Evolutionary conservation across 306 rosid species (phyloP), one percentile per base, ranked within the genome.

Genomic region (Trifolium dubium): DNA sequence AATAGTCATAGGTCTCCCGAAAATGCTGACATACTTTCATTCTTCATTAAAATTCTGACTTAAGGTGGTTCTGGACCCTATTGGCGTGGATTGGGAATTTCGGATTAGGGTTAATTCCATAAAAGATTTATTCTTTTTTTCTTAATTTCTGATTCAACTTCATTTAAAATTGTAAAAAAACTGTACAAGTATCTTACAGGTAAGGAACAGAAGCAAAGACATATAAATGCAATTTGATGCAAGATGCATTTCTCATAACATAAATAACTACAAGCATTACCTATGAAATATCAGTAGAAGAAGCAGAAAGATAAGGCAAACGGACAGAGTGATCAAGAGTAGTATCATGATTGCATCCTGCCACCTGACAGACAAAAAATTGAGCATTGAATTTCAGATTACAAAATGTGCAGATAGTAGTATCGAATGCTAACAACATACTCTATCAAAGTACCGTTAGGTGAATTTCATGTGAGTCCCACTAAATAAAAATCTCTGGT

Each of bases 261-360:
- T 18, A 60, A 34, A 67, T 14, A 77, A 58, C 10, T 4, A 51
- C 49, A 43, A 49, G 53, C 29, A 79, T 75, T 87, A 90, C 99
- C 98, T 95, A 72, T 92, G 99, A 87, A 92, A 90, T 39, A 87
- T 50, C 35, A 92, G 86, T 50, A 95, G 86, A 39, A 92, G 99
- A 13, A 92, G 87, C 69, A 95, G 83, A 86, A 95, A 90, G 74
- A 89, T 46, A 35, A 92, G 77, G 23, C 86, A 79, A 55, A 95
- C 53, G 7, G 92, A 76, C 80, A 95, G 53, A 67, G 79, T 75
- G 71, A 87, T 72, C 87, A 95, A 81, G 44, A 92, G 89, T 71
- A 87, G 41, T 73, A 95, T 87, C 77, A 89, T 73, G 81, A 95
- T 85, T 0, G 85, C 98, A 84, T 75, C 92, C 86, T 90, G 89